phyloP scores from a whole-genome alignment of 2,329 filamentous ascomycete genomes.

The Sodiomyces alkalinus region DNA sequence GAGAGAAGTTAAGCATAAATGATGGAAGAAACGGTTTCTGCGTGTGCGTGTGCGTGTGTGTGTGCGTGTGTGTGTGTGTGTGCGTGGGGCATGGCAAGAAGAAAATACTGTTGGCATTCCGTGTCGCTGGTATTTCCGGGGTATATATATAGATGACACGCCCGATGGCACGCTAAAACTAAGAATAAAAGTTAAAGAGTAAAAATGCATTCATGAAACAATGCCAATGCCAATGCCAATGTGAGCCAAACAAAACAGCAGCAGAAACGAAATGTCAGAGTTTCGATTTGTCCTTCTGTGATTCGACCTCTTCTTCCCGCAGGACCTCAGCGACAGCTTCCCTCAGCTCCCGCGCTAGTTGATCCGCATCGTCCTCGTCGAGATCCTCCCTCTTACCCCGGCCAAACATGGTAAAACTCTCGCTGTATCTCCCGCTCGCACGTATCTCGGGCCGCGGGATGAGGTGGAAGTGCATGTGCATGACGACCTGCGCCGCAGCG shows the following conservation, averaged over 20 bases:
- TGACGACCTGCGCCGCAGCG: constrained; percentile 80
- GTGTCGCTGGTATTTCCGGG: too few relatives aligned
- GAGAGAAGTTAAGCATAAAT: constrained; percentile 4
- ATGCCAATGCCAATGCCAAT: too few relatives aligned
- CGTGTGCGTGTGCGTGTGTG: neutral
- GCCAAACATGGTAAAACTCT: constrained; percentile 75
- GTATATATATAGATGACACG: too few relatives aligned
- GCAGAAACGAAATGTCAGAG: constrained; percentile 15
- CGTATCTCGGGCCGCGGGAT: constrained; percentile 66
- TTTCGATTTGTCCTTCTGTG: constrained; percentile 17
- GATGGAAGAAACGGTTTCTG: neutral
- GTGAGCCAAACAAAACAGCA: too few relatives aligned
- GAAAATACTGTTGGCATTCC: too few relatives aligned
- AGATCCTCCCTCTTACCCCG: constrained; percentile 56
- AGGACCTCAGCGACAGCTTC: constrained; percentile 31
- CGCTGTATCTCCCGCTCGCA: constrained; percentile 34
- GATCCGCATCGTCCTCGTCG: constrained; percentile 57
- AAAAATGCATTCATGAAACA: constrained; percentile 3
- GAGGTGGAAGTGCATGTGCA: constrained; percentile 88
- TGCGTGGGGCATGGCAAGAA: too few relatives aligned
- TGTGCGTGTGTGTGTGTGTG: too few relatives aligned
- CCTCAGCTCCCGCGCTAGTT: constrained; percentile 40
- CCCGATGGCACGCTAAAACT: too few relatives aligned
- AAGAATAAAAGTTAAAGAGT: constrained; percentile 4
- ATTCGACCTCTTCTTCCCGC: constrained; percentile 20